Conservation (phyloP, 73 alveolate genomes). For the Durusdinium trenchii region DNA sequence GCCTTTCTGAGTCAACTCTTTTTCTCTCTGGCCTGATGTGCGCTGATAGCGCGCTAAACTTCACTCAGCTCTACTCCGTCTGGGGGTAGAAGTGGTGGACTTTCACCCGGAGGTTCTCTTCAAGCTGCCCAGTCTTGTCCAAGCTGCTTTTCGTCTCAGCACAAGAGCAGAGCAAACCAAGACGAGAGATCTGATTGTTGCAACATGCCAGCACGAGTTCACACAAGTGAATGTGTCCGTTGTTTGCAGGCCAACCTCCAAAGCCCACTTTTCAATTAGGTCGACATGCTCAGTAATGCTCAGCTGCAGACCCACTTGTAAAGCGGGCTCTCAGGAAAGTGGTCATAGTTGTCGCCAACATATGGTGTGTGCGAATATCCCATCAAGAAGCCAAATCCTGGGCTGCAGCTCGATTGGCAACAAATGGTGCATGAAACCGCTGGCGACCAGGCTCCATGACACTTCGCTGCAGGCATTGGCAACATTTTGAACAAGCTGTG, state of each 20-base stretch:
- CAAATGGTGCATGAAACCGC: background rate
- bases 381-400: background rate
- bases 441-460: background rate
- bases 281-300: too few relatives aligned
- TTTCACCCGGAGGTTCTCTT: constrained; percentile 88
- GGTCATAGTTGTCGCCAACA: constrained; percentile 72
- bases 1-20: too few relatives aligned
- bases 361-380: constrained; percentile 55
- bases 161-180: background rate
- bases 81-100: constrained; percentile 95
- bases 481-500: background rate
- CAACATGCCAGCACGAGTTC: too few relatives aligned
- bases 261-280: too few relatives aligned
- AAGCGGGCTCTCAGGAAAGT: constrained; percentile 52
- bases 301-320: constrained; percentile 1
- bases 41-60: too few relatives aligned
- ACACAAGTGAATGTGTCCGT: too few relatives aligned
- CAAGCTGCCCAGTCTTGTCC: constrained; percentile 89
- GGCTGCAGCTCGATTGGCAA: background rate
- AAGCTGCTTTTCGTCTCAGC: constrained; percentile 39
- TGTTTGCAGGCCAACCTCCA: too few relatives aligned
- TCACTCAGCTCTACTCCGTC: constrained; percentile 66
- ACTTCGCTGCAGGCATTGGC: background rate
- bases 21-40: too few relatives aligned
- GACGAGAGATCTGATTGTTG: background rate